phyloP scores from a whole-genome alignment of 805 yeast genomes.

The Candida pseudofarinosa region DNA sequence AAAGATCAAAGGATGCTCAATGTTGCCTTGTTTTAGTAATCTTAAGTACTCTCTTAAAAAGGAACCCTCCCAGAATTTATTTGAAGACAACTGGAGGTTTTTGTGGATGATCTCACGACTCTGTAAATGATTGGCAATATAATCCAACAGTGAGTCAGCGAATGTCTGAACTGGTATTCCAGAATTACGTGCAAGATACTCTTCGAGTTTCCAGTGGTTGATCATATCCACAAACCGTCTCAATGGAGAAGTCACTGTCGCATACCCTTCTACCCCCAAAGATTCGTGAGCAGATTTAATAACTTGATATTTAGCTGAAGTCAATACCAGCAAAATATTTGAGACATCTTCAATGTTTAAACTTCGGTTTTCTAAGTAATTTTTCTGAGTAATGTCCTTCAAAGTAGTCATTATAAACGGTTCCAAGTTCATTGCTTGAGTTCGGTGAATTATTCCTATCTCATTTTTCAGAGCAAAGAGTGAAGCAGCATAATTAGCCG shows the following conservation, averaged over 20 bases:
- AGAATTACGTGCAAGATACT: constrained; percentile 8
- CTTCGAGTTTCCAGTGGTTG: constrained; percentile 68
- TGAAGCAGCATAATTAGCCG: constrained; percentile 65
- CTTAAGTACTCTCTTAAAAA: constrained; percentile 27
- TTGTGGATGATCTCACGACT: constrained; percentile 25
- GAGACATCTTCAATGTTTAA: constrained; percentile 39
- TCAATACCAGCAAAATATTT: constrained; percentile 42
- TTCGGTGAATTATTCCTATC: constrained; percentile 51
- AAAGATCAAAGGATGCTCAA: constrained; percentile 19
- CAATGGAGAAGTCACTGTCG: constrained; percentile 85
- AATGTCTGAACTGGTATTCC: neutral
- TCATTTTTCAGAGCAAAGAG: constrained; percentile 36
- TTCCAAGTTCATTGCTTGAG: constrained; percentile 28
- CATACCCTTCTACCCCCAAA: constrained; percentile 58
- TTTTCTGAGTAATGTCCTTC: constrained; percentile 14
- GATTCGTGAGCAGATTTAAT: constrained; percentile 51
- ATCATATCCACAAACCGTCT: constrained; percentile 78
- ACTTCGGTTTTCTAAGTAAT: constrained; percentile 10
- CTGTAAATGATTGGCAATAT: constrained; percentile 28
- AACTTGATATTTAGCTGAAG: constrained; percentile 49
- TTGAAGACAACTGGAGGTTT: constrained; percentile 20
- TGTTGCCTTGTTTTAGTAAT: constrained; percentile 11
- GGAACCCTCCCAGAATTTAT: constrained; percentile 35
- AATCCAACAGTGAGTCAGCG: constrained; percentile 7
- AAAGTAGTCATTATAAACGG: constrained; percentile 20